Evolutionary conservation across 352 stramenopile genomes (phyloP), one percentile per base, ranked within the genome.

Genomic region (Blastocystis sp.): DNA sequence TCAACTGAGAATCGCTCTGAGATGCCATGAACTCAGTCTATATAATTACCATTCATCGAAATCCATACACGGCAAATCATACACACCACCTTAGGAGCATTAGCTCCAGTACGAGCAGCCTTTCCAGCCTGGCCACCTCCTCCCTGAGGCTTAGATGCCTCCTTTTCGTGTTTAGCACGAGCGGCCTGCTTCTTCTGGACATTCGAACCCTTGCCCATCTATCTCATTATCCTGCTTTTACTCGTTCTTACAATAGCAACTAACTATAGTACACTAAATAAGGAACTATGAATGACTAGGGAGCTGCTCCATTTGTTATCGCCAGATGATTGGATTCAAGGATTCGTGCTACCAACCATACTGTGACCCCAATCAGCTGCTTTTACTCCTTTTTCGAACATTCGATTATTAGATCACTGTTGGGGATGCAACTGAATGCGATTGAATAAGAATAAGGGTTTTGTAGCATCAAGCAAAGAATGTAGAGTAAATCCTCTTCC

Each of bases 201-300:
- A 77, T 88, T 88, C 22, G 77, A 88, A 68, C 77, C 77, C 77
- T 88, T 88, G 24, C 77, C 77, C 77, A 88, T 88, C 77, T 88
- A 40, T n/a, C 15, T n/a, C 22, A 22, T 81, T 44, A 81, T 13
- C 24, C 40, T 9, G 35, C 27, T 11, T 44, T 0, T 51, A 64
- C 13, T 44, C 2, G 6, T 6, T 22, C 60, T 33, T 40, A 70
- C 60, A 22, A 48, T 33, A n/a, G 27, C 56, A 62, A 62, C 56
- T 62, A 62, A 62, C 56, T 62, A 62, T 62, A 62, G 56, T 62
- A 62, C 56, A 62, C 56, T 62, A 62, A 13, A 15, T 62, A 62
- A 62, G 6, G 56, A 62, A 62, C 27, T n/a, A 9, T 48, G 40
- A 48, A 48, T 48, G 40, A 48, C 40, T 48, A 48, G 9, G 9